These are phyloP conservation scores for Microcyclosporella mali DNA, from an alignment of 2,329 filamentous ascomycete species.

Conservation along the genomic window DNA sequence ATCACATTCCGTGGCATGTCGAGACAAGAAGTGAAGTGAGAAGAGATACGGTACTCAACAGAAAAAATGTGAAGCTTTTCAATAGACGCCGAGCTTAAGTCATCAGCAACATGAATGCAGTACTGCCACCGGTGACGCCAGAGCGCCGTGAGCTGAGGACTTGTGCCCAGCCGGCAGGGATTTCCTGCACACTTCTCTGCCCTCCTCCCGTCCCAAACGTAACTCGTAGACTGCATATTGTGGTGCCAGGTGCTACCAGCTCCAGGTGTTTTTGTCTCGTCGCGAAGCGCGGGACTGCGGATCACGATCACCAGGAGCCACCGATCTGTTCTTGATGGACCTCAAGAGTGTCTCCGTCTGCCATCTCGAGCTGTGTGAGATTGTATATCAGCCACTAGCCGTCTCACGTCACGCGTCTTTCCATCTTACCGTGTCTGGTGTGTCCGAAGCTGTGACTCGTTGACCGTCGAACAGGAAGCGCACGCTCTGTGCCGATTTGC, in stretches of 20 bases:
- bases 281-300: background rate
- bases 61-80: too few relatives aligned
- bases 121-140: background rate
- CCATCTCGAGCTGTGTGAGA: conserved; percentile 75
- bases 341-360: conserved; percentile 90
- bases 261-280: background rate
- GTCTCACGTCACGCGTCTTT: background rate
- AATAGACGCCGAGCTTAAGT: conserved; percentile 1
- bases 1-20: too few relatives aligned
- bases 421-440: conserved; percentile 69
- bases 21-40: too few relatives aligned
- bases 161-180: background rate
- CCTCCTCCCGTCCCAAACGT: background rate
- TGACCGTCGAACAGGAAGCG: conserved; percentile 96
- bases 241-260: too few relatives aligned
- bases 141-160: background rate
- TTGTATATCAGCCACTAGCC: conserved; percentile 3
- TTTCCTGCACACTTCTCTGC: background rate
- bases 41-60: too few relatives aligned
- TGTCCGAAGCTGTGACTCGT: conserved; percentile 81
- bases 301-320: conserved; percentile 40
- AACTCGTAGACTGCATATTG: too few relatives aligned
- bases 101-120: background rate
- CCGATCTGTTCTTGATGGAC: conserved; percentile 98
- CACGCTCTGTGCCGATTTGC: conserved; percentile 76